Base-by-base conservation (phyloP, 371 early-diverging fungal species). In the Haplosporangium sp. region DNA sequence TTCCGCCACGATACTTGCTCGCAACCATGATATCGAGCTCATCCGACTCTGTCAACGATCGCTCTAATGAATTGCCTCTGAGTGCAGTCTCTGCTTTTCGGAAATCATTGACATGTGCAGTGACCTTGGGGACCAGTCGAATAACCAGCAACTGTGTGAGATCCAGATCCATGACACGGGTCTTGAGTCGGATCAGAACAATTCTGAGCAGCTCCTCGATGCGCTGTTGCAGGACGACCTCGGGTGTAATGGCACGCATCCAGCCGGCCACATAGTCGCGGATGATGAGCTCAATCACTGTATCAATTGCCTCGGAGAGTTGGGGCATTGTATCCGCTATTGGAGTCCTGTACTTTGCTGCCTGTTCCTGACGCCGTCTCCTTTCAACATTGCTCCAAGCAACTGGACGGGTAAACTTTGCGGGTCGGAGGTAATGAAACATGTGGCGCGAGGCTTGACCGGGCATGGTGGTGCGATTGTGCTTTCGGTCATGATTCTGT, bases 31-130 rank as follows among this genome's bases (percentile, higher is more conserved):
- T 65, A 74, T 95, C 92, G 52, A 87, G 73, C 37, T 89, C 87
- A 37, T 87, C 89, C 1, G 89, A 84, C 55, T 87, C 88, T 29
- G 89, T 86, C 40, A 86, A 71, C 12, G 82, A 80, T 16, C 86
- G 81, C 53, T 91, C 88, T 6, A 87, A 69, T 1, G 82, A 81
- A 45, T 83, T 80, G 6, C 91, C 90, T 12, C 87, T 76, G 11
- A 92, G 67, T 1, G 87, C 62, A 46, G 81, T 82, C 72, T 91
- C 93, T n/a, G 92, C 92, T 6, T 74, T 73, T 16, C 92, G 85
- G 65, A 89, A 89, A 8, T 92, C 91, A 21, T 85, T 83, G 5
- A 94, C 83, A 55, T 95, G 96, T 1, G 81, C 67, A 0, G 93
- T 93, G 36, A 93, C 75, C 16, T 85, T 76, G 20, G 95, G 94